Evolutionary conservation across 2,329 filamentous ascomycete genomes (phyloP).

Genomic region (Dothistroma septosporum): DNA sequence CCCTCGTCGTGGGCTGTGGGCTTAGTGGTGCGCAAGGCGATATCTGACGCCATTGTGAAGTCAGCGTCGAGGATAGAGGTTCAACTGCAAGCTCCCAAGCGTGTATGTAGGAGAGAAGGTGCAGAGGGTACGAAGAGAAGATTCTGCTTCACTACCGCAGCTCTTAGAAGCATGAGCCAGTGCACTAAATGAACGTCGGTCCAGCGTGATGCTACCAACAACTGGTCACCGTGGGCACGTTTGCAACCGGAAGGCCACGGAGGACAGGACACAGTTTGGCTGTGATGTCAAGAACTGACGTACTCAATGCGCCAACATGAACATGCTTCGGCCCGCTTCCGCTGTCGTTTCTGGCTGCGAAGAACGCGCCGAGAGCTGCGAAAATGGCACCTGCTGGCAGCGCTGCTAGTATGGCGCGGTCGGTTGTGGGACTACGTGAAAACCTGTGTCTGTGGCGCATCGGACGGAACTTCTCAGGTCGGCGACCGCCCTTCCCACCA

Average conservation of each 20-base stretch:
- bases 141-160: neutral
- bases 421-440: too few species aligned
- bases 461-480: too few species aligned
- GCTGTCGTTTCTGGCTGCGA: neutral
- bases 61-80: neutral
- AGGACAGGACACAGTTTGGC: neutral
- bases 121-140: neutral
- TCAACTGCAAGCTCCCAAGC: neutral
- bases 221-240: too few species aligned
- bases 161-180: neutral
- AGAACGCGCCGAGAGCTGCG: too few species aligned
- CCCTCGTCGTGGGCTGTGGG: slow-evolving; percentile 3
- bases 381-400: too few species aligned
- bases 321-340: neutral
- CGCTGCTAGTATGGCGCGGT: too few species aligned
- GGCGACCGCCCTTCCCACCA: too few species aligned
- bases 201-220: neutral
- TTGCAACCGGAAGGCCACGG: neutral
- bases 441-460: too few species aligned
- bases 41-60: slow-evolving; percentile 18
- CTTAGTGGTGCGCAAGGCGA: slow-evolving; percentile 7
- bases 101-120: neutral
- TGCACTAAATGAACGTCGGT: neutral
- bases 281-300: neutral
- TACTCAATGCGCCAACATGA: neutral